Evolutionary conservation across 2,329 filamentous ascomycete species (phyloP), one percentile per base, ranked within the genome.

Genomic region (Penicillium sp.): DNA sequence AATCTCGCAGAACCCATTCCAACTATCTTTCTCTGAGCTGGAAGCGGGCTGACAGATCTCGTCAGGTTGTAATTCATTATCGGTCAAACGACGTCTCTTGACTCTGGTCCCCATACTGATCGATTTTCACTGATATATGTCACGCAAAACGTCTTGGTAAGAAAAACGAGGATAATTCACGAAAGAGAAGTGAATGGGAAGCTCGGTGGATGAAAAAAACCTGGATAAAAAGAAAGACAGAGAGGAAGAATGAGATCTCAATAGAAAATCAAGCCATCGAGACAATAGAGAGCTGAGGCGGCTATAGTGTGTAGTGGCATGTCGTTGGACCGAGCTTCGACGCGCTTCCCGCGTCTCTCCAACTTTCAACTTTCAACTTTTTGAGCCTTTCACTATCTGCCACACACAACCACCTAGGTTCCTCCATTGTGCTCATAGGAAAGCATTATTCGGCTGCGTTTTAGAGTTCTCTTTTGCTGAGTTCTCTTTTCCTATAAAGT

Each of bases 1-100:
- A 46, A 97, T 81, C 67, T 97, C 92, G 60, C 75, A 77, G 53
- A 77, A 78, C 14, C 78, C 78, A 61, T 73, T 73, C 78, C 76
- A 79, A 7, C 58, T 70, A 29, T 66, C 60, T 57, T 75, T 79
- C 48, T 79, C 75, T 22, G 70, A 51, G 4, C 47, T 45, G 10
- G 68, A 74, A 9, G 72, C 71, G 36, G 71, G 58, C 36, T 61
- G 56, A 36, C 67, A 67, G 43, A 69, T 62, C 7, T 69, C 64
- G 39, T 66, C 65, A 16, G 50, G 54, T 58, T 59, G 31, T 61
- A 66, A 50, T 5, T 59, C 58, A 11, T 57, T 53, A 27, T 61
- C 51, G 41, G 61, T 61, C 31, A 69, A 47, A 16, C 68, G 67
- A 45, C 62, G 64, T 48, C 65, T 65, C 60, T 71, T 74, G 24